Conservation (phyloP, 2,329 filamentous ascomycete species). For the Polytolypa hystricis region DNA sequence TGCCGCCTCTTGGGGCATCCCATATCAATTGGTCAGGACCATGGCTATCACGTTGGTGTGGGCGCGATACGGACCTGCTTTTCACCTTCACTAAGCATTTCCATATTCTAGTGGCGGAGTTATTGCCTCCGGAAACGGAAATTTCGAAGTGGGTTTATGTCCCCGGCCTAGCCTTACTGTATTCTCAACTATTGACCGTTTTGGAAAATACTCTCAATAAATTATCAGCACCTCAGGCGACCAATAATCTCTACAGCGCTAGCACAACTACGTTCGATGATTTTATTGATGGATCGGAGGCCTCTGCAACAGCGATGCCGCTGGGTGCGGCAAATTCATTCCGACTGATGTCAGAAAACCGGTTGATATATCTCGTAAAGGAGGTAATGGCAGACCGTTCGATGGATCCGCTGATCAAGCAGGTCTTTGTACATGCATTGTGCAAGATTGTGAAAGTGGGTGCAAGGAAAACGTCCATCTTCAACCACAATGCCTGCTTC, state of each 20-base stretch:
- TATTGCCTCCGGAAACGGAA: conserved; percentile 47
- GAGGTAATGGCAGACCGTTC: conserved; percentile 61
- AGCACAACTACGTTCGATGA: conserved; percentile 55
- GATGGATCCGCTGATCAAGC: conserved; percentile 42
- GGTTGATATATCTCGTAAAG: conserved; percentile 68
- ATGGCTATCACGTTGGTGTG: conserved; percentile 78
- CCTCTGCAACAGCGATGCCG: conserved; percentile 51
- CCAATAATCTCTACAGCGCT: conserved; percentile 34
- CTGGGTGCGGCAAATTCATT: conserved; percentile 59
- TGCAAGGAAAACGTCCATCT: conserved; percentile 64
- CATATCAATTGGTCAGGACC: conserved; percentile 75
- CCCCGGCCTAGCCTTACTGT: conserved; percentile 68
- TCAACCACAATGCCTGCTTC: conserved; percentile 74
- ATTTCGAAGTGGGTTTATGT: conserved; percentile 51
- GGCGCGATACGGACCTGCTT: conserved; percentile 77
- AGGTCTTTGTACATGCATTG: conserved; percentile 68
- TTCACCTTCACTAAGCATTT: conserved; percentile 88
- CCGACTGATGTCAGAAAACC: conserved; percentile 78
- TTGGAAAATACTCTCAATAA: conserved; percentile 77
- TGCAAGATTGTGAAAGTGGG: conserved; percentile 61
- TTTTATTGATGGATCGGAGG: conserved; percentile 54
- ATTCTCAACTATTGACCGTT: conserved; percentile 68
- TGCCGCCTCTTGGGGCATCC: conserved; percentile 56
- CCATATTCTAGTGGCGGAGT: conserved; percentile 66
- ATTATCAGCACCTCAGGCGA: conserved; percentile 42